These are phyloP conservation scores for Hymenoscyphus occultus DNA, from an alignment of 2,329 filamentous ascomycete species.

Conservation along the genomic window DNA sequence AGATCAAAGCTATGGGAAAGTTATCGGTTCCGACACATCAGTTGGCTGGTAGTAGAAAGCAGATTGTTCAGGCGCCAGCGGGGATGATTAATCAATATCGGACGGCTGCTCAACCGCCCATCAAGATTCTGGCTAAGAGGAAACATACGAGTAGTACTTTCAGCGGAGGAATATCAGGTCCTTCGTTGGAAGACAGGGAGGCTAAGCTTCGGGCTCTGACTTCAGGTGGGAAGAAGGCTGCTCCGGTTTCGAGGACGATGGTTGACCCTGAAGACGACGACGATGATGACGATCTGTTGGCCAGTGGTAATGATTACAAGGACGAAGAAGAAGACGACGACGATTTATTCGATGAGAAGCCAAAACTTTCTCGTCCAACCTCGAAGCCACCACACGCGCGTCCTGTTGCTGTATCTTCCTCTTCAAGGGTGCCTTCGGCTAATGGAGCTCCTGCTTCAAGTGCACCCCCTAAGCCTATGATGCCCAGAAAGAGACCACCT, in stretches of 20 bases:
- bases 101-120: constrained; percentile 40
- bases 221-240: constrained; percentile 15
- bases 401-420: constrained; percentile 5
- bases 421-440: constrained; percentile 3
- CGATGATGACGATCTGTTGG: constrained; percentile 15
- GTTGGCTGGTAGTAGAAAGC: constrained; percentile 32
- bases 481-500: constrained; percentile 24
- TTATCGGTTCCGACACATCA: constrained; percentile 43
- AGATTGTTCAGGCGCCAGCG: constrained; percentile 48
- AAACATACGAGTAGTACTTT: constrained; percentile 19
- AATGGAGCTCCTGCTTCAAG: constrained; percentile 9
- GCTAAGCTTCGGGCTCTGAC: constrained; percentile 28
- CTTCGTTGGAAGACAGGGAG: constrained; percentile 39
- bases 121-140: constrained; percentile 37
- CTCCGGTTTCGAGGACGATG: constrained; percentile 14
- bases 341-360: constrained; percentile 28
- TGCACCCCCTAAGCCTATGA: constrained; percentile 23
- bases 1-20: constrained; percentile 49
- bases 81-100: constrained; percentile 54
- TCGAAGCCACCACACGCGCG: constrained; percentile 2
- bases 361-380: neutral
- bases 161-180: constrained; percentile 21
- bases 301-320: neutral
- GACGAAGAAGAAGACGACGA: constrained; percentile 20
- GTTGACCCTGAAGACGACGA: constrained; percentile 29